Conservation (phyloP, 2,329 filamentous ascomycete genomes). For the Colletotrichum brevisporum region DNA sequence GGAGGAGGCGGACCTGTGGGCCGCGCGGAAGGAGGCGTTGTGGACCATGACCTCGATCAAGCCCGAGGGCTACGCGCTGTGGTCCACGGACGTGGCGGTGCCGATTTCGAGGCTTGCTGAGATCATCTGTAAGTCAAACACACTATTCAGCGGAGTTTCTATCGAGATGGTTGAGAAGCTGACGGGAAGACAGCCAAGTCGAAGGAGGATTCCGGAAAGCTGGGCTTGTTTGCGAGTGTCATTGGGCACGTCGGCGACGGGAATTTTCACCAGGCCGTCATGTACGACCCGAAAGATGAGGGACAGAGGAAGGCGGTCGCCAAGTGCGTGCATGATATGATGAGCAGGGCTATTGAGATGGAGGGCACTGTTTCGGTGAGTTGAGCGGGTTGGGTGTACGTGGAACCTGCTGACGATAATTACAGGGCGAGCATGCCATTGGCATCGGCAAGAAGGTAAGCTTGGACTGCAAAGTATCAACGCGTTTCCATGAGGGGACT, state of each 20-base stretch:
- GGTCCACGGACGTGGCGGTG: constrained; percentile 87
- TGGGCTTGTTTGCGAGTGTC: constrained; percentile 75
- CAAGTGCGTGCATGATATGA: constrained; percentile 77
- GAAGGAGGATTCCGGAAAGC: constrained; percentile 73
- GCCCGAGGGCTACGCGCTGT: constrained; percentile 73
- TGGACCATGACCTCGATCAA: constrained; percentile 80
- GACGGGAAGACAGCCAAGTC: constrained; percentile 64
- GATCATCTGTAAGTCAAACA: constrained; percentile 66
- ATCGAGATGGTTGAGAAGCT: background rate
- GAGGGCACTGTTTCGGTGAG: constrained; percentile 77
- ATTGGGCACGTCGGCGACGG: constrained; percentile 82
- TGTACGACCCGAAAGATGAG: constrained; percentile 60
- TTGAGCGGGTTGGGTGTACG: background rate
- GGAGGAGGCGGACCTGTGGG: constrained; percentile 80
- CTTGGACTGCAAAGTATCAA: constrained; percentile 49
- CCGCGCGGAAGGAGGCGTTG: constrained; percentile 80
- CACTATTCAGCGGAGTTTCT: rapidly evolving
- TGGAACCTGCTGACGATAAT: too few relatives aligned
- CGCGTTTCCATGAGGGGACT: background rate
- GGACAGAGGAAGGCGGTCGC: constrained; percentile 67
- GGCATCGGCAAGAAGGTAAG: constrained; percentile 79
- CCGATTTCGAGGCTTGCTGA: constrained; percentile 79
- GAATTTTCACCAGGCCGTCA: constrained; percentile 75
- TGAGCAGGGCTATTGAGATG: constrained; percentile 77
- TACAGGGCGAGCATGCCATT: constrained; percentile 76